Base-by-base conservation (phyloP, 495 filamentous ascomycete genomes). In the Penicillium daleae region DNA sequence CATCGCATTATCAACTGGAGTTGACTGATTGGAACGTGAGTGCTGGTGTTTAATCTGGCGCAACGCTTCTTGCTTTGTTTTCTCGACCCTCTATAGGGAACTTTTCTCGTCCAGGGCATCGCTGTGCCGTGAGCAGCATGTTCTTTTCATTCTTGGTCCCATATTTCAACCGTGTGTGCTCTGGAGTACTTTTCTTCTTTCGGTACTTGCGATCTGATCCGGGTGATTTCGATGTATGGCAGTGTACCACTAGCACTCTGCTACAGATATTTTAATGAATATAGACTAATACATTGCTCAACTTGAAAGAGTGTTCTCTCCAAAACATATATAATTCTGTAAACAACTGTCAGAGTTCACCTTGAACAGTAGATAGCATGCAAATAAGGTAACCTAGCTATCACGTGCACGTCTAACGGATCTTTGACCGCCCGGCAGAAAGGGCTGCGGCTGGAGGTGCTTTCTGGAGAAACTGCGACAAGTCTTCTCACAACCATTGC, bases 141-240 rank as follows among this genome's bases (percentile, higher is more conserved):
- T 60, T 37, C 55, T 56, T 71, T 70, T 62, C 29, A 61, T 70
- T 70, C 67, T 68, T 71, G 57, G 61, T 72, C 66, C 57, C 56
- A 66, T 72, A 68, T 68, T n/a, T 68, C 57, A 46, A 60, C 50
- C 57, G 57, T 66, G 70, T 72, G 59, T 73, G 60, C 68, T 69
- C 68, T 71, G 68, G 68, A 66, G 70, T 69, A 71, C 68, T 61
- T 59, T 61, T 66, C 66, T 51, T 54, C 35, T 65, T 63, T 57
- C 54, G 24, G 63, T 64, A 59, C 63, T 65, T 65, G 66, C 51
- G 57, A 66, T 63, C 60, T 61, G 61, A 63, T 63, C 59, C 70
- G 46, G 62, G 63, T 57, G 64, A 64, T 65, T 70, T 61, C 60
- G 61, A 71, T 66, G 54, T 63, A 66, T 65, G 66, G 66, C 48